Conservation (phyloP, 129 eudicot genomes). For the sunflower (Helianthus annuus) region DNA sequence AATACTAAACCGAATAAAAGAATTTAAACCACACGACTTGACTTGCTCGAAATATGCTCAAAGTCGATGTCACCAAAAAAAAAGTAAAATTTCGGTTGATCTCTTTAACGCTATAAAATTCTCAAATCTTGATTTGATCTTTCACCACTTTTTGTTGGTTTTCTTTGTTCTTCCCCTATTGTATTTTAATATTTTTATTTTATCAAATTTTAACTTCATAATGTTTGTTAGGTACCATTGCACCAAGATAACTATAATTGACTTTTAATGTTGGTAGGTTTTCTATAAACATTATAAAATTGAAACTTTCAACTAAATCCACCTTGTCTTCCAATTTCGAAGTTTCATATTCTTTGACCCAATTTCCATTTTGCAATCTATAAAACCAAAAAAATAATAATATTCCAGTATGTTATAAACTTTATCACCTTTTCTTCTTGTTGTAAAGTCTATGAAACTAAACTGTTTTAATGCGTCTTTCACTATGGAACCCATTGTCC, state of each 20-base stretch:
- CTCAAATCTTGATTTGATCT: constrained; percentile 9
- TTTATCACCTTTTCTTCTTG: constrained; percentile 1
- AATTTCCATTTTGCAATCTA: constrained; percentile 1
- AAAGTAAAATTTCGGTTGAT: background rate
- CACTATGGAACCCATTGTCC: constrained; percentile 93
- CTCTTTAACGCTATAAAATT: constrained; percentile 6
- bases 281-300: background rate
- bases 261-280: constrained; percentile 31
- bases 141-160: background rate
- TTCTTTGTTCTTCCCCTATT: background rate
- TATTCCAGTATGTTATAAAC: constrained; percentile 2
- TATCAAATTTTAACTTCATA: background rate
- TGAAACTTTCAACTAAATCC: constrained; percentile 27
- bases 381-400: constrained; percentile 3
- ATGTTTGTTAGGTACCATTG: constrained; percentile 19
- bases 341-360: constrained; percentile 13
- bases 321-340: constrained; percentile 20
- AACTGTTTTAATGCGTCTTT: constrained; percentile 51
- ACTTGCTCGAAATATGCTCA: constrained; percentile 7
- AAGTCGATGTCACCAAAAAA: constrained; percentile 11
- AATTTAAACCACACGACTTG: constrained; percentile 1
- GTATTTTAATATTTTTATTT: background rate
- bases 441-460: background rate
- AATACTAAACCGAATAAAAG: background rate
- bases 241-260: constrained; percentile 26